Percentiles rank a stretch among this genome's conserved stretches.
Evolutionary conservation across 495 filamentous ascomycete genomes (phyloP).

Genomic region (Venustampulla echinocandica): DNA sequence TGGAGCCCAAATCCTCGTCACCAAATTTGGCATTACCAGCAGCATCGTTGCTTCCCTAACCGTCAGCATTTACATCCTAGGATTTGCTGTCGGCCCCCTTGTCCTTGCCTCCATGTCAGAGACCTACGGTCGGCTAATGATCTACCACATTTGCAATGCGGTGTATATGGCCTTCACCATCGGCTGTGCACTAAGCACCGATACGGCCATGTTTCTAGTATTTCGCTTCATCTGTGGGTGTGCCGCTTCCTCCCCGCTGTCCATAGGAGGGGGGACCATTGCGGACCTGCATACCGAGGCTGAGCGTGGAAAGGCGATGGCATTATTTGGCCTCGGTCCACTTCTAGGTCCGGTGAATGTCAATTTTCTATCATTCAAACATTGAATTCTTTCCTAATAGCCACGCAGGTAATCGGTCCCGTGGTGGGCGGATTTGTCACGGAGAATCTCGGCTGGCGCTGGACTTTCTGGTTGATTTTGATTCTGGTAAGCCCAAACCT

Average conservation of each 20-base stretch:
- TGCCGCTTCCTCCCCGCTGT: constrained; percentile 41
- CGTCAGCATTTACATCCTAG: constrained; percentile 48
- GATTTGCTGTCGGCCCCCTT: constrained; percentile 43
- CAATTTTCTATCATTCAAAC: too few species aligned
- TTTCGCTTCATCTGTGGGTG: constrained; percentile 51
- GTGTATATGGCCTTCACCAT: constrained; percentile 38
- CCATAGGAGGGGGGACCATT: constrained; percentile 44
- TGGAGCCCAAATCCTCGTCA: constrained; percentile 44
- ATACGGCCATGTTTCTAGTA: constrained; percentile 33
- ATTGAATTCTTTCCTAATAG: too few species aligned
- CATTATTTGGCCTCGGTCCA: constrained; percentile 41
- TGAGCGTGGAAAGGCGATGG: constrained; percentile 41
- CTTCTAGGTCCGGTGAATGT: constrained; percentile 47
- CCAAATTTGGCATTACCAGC: constrained; percentile 45
- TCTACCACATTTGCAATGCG: constrained; percentile 44
- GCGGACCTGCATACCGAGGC: constrained; percentile 42
- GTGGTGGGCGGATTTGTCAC: constrained; percentile 44
- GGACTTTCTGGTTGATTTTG: constrained; percentile 50
- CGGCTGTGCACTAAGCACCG: constrained; percentile 32
- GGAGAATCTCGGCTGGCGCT: constrained; percentile 52
- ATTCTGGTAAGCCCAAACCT: constrained; percentile 32
- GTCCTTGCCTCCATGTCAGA: constrained; percentile 41
- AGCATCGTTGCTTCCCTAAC: constrained; percentile 47
- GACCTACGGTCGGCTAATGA: constrained; percentile 42
- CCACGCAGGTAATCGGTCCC: constrained; percentile 44